phyloP scores from a whole-genome alignment of 805 yeast genomes.

The Candida morakotiae region DNA sequence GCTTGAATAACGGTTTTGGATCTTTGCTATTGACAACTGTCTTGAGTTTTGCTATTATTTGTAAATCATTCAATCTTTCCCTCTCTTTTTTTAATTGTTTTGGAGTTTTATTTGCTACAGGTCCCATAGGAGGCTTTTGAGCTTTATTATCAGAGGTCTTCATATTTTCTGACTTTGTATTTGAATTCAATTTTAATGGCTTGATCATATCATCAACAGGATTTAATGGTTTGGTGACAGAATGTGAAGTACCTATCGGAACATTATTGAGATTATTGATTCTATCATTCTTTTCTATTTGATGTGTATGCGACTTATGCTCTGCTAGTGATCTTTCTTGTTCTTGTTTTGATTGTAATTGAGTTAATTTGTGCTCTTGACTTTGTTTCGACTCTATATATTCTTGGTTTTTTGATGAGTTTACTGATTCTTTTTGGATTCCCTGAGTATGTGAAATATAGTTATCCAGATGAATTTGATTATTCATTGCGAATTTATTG shows the following conservation, averaged over 20 bases:
- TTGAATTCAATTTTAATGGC: slow-evolving; percentile 22
- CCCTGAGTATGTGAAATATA: background rate
- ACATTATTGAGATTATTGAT: slow-evolving; percentile 3
- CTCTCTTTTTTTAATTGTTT: slow-evolving; percentile 38
- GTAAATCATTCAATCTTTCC: slow-evolving; percentile 72
- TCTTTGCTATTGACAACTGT: slow-evolving; percentile 80
- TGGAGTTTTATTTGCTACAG: slow-evolving; percentile 25
- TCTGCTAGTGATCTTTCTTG: too few species aligned
- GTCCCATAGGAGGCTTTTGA: slow-evolving; percentile 7
- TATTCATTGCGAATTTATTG: too few species aligned
- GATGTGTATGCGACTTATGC: too few species aligned
- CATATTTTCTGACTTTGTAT: background rate
- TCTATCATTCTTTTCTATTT: too few species aligned
- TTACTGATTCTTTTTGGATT: too few species aligned
- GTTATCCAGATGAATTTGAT: background rate
- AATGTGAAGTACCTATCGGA: slow-evolving; percentile 8
- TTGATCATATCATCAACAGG: slow-evolving; percentile 13
- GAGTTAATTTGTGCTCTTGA: background rate
- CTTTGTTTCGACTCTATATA: background rate
- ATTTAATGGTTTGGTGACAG: slow-evolving; percentile 12
- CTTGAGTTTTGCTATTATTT: slow-evolving; percentile 73
- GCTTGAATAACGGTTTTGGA: slow-evolving; percentile 78
- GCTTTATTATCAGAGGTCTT: background rate
- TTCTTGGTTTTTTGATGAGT: too few species aligned
- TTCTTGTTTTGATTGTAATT: too few species aligned